Percentiles rank a stretch among this genome's conserved stretches.
Evolutionary conservation across 768 basidiomycete genomes (phyloP).

Genomic region (Agaricus subrufescens): DNA sequence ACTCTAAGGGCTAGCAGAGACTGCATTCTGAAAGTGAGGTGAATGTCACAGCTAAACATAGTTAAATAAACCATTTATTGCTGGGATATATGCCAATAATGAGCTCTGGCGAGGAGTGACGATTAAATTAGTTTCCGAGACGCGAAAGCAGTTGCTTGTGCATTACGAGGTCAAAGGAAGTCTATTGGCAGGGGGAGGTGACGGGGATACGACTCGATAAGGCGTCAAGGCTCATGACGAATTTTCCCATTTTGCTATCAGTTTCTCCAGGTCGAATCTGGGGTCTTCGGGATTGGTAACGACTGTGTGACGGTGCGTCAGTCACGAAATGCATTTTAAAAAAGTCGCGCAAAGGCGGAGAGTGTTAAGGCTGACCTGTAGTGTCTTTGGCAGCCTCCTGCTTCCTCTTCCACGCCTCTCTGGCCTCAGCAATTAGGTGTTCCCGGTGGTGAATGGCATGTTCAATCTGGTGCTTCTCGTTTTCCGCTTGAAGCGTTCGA

Average conservation of each 20-base stretch:
- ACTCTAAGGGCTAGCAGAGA: too few species aligned
- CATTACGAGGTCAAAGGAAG: slow-evolving; percentile 10
- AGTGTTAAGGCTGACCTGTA: slow-evolving; percentile 41
- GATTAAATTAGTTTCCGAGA: neutral
- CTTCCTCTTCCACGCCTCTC: slow-evolving; percentile 86
- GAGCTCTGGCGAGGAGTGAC: neutral
- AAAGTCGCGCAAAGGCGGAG: neutral
- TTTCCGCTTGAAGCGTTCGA: slow-evolving; percentile 77
- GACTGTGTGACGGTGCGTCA: slow-evolving; percentile 41
- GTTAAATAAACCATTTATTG: neutral
- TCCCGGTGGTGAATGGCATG: slow-evolving; percentile 71
- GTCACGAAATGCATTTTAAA: neutral
- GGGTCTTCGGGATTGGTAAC: slow-evolving; percentile 94
- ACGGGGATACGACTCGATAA: slow-evolving; percentile 11
- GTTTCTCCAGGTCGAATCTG: slow-evolving; percentile 92
- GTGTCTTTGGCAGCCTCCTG: slow-evolving; percentile 47
- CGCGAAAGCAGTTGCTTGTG: neutral
- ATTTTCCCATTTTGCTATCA: slow-evolving; percentile 72
- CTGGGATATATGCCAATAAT: slow-evolving; percentile 7
- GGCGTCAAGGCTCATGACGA: slow-evolving; percentile 43
- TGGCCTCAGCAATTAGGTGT: slow-evolving; percentile 78
- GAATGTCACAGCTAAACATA: too few species aligned
- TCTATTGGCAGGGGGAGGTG: slow-evolving; percentile 16
- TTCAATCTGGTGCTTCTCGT: slow-evolving; percentile 73
- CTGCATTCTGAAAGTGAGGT: too few species aligned